Percentiles rank a stretch among this genome's conserved stretches.
Evolutionary conservation across 2,329 filamentous ascomycete genomes (phyloP).

Genomic region (Beauveria sp.): DNA sequence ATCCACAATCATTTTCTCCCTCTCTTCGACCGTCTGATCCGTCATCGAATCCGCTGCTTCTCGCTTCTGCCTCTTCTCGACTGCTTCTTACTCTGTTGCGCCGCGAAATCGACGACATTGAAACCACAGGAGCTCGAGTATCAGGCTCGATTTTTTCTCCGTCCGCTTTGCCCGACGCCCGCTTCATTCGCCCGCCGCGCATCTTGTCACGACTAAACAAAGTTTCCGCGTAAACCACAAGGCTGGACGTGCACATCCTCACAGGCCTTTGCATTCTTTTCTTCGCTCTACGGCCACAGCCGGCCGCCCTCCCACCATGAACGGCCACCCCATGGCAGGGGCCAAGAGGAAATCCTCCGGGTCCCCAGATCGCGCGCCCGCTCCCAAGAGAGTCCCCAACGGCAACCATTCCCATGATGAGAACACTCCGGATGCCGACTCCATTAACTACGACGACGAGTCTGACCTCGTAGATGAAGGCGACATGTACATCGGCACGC

Average conservation of each 20-base stretch:
- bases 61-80: neutral
- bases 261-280: neutral
- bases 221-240: neutral
- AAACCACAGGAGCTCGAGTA: neutral
- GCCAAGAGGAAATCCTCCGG: slow-evolving; percentile 46
- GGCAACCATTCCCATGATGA: slow-evolving; percentile 42
- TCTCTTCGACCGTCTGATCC: neutral
- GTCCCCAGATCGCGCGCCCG: slow-evolving; percentile 29
- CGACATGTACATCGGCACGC: slow-evolving; percentile 30
- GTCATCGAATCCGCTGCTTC: neutral
- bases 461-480: slow-evolving; percentile 35
- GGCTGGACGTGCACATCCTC: neutral
- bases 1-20: slow-evolving; percentile 7
- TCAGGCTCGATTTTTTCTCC: neutral
- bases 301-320: slow-evolving; percentile 29
- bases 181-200: neutral
- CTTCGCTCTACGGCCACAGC: neutral
- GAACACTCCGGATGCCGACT: slow-evolving; percentile 38
- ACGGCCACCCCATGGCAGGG: slow-evolving; percentile 34
- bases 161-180: neutral
- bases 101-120: neutral
- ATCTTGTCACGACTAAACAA: neutral
- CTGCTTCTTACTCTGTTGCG: neutral
- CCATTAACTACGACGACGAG: slow-evolving; percentile 31
- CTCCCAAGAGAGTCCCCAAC: slow-evolving; percentile 32